phyloP scores from a whole-genome alignment of 208 protist species.

The Lotmaria passim region DNA sequence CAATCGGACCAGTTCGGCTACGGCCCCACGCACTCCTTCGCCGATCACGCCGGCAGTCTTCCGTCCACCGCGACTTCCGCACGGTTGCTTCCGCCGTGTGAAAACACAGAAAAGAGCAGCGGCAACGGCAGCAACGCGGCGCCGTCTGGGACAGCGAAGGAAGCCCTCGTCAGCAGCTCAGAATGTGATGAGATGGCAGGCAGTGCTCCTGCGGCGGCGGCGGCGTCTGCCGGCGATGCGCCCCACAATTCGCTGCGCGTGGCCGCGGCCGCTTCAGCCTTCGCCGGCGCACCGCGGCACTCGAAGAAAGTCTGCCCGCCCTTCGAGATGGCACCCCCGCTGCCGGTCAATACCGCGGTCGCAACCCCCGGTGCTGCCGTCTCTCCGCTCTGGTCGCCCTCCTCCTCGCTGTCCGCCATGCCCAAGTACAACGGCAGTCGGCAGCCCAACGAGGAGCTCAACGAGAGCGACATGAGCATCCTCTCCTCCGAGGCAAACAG shows the following conservation, averaged over 20 bases:
- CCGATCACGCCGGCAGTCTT: slow-evolving; percentile 4
- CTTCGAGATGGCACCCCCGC: not conserved
- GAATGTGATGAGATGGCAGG: not conserved
- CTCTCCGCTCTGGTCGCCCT: not conserved
- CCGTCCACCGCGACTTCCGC: not conserved
- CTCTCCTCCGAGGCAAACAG: slow-evolving; percentile 26
- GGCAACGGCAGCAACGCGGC: no score
- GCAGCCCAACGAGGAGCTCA: not conserved
- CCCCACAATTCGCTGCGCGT: not conserved
- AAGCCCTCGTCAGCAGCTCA: not conserved
- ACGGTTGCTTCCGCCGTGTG: not conserved
- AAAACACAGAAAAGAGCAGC: not conserved
- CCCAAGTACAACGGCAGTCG: not conserved
- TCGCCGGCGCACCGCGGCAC: not conserved
- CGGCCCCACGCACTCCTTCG: not conserved
- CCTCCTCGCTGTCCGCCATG: slow-evolving; percentile 1
- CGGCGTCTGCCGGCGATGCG: not conserved
- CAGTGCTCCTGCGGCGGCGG: not conserved
- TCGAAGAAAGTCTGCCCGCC: slow-evolving; percentile 3
- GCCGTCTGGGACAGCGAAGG: not conserved
- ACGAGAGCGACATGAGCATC: slow-evolving; percentile 35
- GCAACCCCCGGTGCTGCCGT: not conserved
- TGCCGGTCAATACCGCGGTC: not conserved
- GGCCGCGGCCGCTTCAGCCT: not conserved
- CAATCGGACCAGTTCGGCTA: slow-evolving; percentile 20